Conservation (phyloP, 2,329 filamentous ascomycete genomes). For the Magnaporthiopsis rhizophila region DNA sequence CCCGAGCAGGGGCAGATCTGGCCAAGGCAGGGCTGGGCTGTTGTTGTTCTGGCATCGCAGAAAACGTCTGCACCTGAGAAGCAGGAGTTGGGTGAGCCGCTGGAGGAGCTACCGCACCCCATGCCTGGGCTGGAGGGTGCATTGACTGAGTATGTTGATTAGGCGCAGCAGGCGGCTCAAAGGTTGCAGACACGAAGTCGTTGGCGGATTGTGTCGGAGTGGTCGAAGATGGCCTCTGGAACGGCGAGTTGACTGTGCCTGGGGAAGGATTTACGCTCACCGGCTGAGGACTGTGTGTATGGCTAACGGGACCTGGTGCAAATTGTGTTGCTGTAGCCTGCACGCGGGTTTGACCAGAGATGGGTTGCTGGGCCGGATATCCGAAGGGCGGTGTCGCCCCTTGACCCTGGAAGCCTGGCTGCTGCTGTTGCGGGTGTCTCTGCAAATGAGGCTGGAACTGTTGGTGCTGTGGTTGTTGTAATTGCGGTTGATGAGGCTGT, state of each 20-base stretch:
- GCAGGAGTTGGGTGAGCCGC: neutral
- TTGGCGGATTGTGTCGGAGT: neutral
- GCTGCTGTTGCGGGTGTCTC: conserved; percentile 16
- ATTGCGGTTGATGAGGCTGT: neutral
- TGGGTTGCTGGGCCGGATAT: neutral
- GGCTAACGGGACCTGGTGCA: neutral
- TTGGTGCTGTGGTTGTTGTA: neutral
- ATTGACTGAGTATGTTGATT: neutral
- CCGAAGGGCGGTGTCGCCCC: neutral
- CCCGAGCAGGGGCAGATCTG: neutral
- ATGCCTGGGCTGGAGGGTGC: neutral
- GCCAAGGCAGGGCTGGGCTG: neutral
- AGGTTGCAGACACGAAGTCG: neutral
- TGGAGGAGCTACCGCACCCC: neutral
- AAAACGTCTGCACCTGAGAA: neutral
- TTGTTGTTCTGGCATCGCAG: neutral
- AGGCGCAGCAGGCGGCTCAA: neutral
- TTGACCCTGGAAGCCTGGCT: neutral
- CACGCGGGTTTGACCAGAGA: neutral
- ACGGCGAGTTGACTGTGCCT: neutral
- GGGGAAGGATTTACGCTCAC: neutral
- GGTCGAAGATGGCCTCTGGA: neutral
- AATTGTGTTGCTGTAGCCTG: conserved; percentile 3
- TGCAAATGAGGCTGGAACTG: conserved; percentile 8
- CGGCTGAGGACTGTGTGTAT: neutral